Conservation (phyloP, 768 basidiomycete genomes). For the Fomitopsis serialis region DNA sequence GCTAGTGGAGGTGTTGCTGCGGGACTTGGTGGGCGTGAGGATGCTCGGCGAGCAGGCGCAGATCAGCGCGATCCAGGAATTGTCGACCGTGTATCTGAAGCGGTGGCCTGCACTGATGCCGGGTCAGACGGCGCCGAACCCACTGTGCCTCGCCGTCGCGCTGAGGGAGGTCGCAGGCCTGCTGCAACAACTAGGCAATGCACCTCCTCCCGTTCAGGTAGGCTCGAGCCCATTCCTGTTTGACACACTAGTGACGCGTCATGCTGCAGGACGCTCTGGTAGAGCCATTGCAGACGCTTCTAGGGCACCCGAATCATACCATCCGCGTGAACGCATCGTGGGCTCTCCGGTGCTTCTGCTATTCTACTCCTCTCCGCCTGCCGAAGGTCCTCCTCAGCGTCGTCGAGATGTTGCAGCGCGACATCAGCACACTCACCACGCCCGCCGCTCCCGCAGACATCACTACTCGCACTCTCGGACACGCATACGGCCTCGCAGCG, state of each 20-base stretch:
- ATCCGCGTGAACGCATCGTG: constrained; percentile 85
- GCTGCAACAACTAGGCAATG: constrained; percentile 86
- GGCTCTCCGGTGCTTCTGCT: constrained; percentile 87
- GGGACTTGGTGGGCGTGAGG: constrained; percentile 83
- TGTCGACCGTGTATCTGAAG: constrained; percentile 77
- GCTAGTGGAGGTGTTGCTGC: constrained; percentile 68
- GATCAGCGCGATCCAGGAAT: constrained; percentile 83
- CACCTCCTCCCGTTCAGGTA: constrained; percentile 84
- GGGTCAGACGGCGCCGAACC: constrained; percentile 65
- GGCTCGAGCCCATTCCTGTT: neutral
- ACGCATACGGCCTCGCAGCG: constrained; percentile 85
- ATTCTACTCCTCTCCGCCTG: constrained; percentile 79
- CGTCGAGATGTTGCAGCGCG: constrained; percentile 79
- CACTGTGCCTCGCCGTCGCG: constrained; percentile 65
- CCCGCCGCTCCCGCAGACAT: constrained; percentile 71
- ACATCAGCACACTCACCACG: constrained; percentile 66
- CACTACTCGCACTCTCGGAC: constrained; percentile 70
- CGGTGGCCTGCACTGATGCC: constrained; percentile 94
- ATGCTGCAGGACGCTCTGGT: constrained; percentile 60
- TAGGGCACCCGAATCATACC: constrained; percentile 82
- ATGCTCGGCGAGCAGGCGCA: constrained; percentile 94
- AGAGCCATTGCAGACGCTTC: constrained; percentile 79
- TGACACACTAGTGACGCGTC: neutral
- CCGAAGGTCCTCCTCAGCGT: constrained; percentile 74
- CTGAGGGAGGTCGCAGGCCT: constrained; percentile 83